Conservation (phyloP, 345 rosid species). For the Trapa incisa region DNA sequence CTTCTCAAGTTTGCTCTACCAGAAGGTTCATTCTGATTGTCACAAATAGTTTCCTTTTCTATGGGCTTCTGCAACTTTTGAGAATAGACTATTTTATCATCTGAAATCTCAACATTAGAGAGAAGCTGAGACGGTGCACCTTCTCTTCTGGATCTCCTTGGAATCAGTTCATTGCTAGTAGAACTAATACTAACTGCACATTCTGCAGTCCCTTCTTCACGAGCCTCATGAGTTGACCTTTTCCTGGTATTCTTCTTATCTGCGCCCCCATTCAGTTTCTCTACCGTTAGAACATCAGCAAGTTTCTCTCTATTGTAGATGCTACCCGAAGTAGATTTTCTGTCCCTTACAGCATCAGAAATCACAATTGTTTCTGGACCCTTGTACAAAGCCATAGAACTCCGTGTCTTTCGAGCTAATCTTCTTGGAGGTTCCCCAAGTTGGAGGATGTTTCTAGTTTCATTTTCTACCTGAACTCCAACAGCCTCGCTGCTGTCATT, state of each 20-base stretch:
- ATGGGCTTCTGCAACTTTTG: neutral
- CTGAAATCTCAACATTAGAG: neutral
- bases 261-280: neutral
- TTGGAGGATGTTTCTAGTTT: conserved; percentile 1
- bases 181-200: conserved; percentile 11
- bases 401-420: conserved; percentile 5
- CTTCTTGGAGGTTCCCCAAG: neutral
- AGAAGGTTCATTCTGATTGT: conserved; percentile 4
- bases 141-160: conserved; percentile 20
- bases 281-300: neutral
- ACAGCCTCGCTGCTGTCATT: neutral
- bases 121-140: conserved; percentile 10
- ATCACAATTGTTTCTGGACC: neutral
- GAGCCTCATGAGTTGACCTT: conserved; percentile 1
- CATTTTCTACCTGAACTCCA: conserved; percentile 4
- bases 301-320: neutral
- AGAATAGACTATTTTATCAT: neutral
- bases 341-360: neutral
- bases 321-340: neutral
- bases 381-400: neutral
- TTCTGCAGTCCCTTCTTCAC: conserved; percentile 6
- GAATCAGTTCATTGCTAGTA: conserved; percentile 8
- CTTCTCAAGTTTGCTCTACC: conserved; percentile 12
- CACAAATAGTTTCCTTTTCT: conserved; percentile 1
- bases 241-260: conserved; percentile 9